Base-by-base conservation (phyloP, 2,329 filamentous ascomycete species). In the Penicillium corylophilum region DNA sequence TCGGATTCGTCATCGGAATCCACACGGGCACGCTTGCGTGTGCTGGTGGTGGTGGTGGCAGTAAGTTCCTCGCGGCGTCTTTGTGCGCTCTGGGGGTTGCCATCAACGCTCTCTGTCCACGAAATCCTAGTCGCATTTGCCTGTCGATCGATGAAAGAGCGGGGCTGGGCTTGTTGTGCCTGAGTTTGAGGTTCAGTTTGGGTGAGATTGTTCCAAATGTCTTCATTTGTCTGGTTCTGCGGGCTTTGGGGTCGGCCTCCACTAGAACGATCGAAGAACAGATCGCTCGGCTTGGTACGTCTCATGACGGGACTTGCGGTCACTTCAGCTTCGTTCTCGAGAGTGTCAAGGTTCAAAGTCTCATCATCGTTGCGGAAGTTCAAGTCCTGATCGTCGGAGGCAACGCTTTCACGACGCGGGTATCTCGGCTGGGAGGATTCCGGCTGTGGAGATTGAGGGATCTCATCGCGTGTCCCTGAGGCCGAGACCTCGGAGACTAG, bases 71-170 rank as follows among this genome's bases (percentile, higher is more conserved):
- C 35, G 35, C 44, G 61, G 44, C 39, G 55, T 41, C 50, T 53
- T 35, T 56, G 56, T 24, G 54, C 54, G 44, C 54, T 60, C 44
- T 52, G 53, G 6, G 54, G 18, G 18, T 13, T 38, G 16, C 10
- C 16, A 10, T 38, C 35, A 18, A 20, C 8, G 16, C 18, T 20
- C 16, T 38, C 35, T 13, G 16, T 18, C 18, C 18, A 69, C 3
- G 70, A 73, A 5, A 75, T 61, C 24, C 66, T 64, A 3, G 52
- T 49, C 13, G 71, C 70, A 39, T 64, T 61, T 4, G 45, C 49
- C 50, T 75, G 72, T 1, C 65, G 70, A 49, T 73, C 69, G 22
- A 74, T 68, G 43, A 74, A 71, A 7, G 65, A 57, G 20, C 53
- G 50, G 7, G 50, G 60, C 5, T 47, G 47, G 8, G 47, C 31